Evolutionary conservation across 768 basidiomycete genomes (phyloP).

Genomic region (Tephrocybe sp.): DNA sequence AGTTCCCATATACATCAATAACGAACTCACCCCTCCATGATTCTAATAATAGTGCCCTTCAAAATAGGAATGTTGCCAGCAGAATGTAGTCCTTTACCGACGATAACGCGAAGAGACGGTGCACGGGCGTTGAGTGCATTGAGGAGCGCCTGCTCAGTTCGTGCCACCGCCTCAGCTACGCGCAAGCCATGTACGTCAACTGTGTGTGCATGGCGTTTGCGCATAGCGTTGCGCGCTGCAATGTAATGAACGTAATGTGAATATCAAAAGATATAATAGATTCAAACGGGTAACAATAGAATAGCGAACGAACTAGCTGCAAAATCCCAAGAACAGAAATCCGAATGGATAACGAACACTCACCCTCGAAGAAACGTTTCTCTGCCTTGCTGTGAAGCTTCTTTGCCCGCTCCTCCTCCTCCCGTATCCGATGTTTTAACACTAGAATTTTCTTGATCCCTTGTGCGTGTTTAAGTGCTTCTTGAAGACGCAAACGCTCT

Average conservation of each 20-base stretch:
- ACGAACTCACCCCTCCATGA: slow-evolving; percentile 63
- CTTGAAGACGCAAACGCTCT: slow-evolving; percentile 24
- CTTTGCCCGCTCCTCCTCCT: slow-evolving; percentile 31
- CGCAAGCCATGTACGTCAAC: slow-evolving; percentile 54
- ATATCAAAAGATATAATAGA: background rate
- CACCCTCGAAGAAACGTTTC: slow-evolving; percentile 44
- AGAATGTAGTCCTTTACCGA: slow-evolving; percentile 86
- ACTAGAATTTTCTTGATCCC: slow-evolving; percentile 38
- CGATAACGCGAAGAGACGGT: slow-evolving; percentile 41
- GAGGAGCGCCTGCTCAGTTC: slow-evolving; percentile 42
- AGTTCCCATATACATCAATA: background rate
- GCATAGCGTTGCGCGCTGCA: slow-evolving; percentile 39
- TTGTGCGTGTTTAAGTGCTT: slow-evolving; percentile 28
- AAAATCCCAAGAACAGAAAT: background rate
- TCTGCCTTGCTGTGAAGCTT: slow-evolving; percentile 47
- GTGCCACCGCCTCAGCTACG: slow-evolving; percentile 43
- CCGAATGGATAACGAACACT: slow-evolving; percentile 17
- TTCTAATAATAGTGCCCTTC: slow-evolving; percentile 75
- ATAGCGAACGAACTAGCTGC: background rate
- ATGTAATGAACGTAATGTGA: slow-evolving; percentile 1
- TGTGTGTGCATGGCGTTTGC: slow-evolving; percentile 28
- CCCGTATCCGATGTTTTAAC: slow-evolving; percentile 36
- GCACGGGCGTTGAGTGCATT: slow-evolving; percentile 34
- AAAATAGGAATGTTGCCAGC: slow-evolving; percentile 68
- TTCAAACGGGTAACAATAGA: background rate